These are phyloP conservation scores for Draba incana DNA, from an alignment of 345 rosid genomes.

Conservation along the genomic window DNA sequence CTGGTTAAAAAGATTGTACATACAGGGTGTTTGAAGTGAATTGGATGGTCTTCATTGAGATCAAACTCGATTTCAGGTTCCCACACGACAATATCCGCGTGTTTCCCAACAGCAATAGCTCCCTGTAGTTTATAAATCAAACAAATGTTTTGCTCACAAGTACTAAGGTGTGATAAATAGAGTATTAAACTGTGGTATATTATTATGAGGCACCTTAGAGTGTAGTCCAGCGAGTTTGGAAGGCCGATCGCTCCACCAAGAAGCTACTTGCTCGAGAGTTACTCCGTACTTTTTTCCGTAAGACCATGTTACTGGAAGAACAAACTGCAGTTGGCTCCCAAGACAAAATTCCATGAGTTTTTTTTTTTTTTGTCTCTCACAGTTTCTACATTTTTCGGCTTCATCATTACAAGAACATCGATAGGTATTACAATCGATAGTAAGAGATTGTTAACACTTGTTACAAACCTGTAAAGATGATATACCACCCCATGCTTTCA, in stretches of 20 bases:
- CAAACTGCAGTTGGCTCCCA: conserved; percentile 66
- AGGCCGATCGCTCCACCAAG: conserved; percentile 95
- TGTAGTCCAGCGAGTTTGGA: conserved; percentile 76
- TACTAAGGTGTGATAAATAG: neutral
- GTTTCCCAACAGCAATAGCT: conserved; percentile 66
- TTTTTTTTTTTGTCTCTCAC: conserved; percentile 5
- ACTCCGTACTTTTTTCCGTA: conserved; percentile 73
- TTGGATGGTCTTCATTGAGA: conserved; percentile 63
- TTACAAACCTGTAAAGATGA: conserved; percentile 90
- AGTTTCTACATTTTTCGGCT: conserved; percentile 25
- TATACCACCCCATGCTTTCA: conserved; percentile 98
- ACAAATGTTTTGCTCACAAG: conserved; percentile 1
- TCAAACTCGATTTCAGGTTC: conserved; percentile 74
- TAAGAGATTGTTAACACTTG: conserved; percentile 48
- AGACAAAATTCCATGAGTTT: conserved; percentile 36
- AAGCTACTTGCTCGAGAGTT: conserved; percentile 68
- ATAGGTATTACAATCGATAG: conserved; percentile 3
- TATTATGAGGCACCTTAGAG: conserved; percentile 55
- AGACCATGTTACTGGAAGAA: conserved; percentile 95
- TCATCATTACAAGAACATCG: conserved; percentile 8
- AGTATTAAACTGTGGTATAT: conserved; percentile 6
- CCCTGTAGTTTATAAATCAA: conserved; percentile 53
- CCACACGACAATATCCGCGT: conserved; percentile 86
- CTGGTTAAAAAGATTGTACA: conserved; percentile 8
- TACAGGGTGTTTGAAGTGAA: conserved; percentile 79